These are phyloP conservation scores for Dictyostelium capitatum DNA, from an alignment of 78 protist genomes.

Conservation along the genomic window DNA sequence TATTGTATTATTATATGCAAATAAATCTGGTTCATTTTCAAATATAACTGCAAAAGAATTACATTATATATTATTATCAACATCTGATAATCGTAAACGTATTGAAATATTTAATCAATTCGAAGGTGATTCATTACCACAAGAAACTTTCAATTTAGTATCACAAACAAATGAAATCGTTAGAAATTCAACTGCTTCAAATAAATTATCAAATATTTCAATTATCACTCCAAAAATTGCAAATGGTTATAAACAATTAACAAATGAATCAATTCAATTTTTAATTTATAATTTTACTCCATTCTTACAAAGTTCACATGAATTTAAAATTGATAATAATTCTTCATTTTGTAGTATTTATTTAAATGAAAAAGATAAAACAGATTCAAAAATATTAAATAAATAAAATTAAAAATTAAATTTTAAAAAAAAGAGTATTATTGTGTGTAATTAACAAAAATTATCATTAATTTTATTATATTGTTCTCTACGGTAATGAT, in stretches of 20 bases:
- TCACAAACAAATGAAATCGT: background rate
- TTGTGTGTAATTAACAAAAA: too few species aligned
- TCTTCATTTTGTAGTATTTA: too few species aligned
- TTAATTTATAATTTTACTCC: background rate
- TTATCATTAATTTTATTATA: too few species aligned
- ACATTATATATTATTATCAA: background rate
- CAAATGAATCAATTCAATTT: background rate
- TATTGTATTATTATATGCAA: background rate
- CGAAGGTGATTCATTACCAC: background rate
- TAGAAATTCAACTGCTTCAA: background rate
- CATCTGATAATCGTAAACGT: too few species aligned
- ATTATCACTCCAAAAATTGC: background rate
- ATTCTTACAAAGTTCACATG: background rate
- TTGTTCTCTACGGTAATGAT: too few species aligned
- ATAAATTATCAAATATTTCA: background rate
- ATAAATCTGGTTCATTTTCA: too few species aligned
- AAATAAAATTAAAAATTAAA: too few species aligned
- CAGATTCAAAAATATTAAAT: too few species aligned
- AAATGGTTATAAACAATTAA: background rate
- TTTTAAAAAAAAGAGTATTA: too few species aligned
- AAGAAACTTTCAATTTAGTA: background rate
- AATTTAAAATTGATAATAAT: too few species aligned
- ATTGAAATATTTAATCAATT: background rate
- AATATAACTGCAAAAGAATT: slow-evolving; percentile 6
- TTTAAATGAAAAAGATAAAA: too few species aligned